Evolutionary conservation across 2,329 filamentous ascomycete species (phyloP).

Genomic region (Fusarium pseudocircinatum): DNA sequence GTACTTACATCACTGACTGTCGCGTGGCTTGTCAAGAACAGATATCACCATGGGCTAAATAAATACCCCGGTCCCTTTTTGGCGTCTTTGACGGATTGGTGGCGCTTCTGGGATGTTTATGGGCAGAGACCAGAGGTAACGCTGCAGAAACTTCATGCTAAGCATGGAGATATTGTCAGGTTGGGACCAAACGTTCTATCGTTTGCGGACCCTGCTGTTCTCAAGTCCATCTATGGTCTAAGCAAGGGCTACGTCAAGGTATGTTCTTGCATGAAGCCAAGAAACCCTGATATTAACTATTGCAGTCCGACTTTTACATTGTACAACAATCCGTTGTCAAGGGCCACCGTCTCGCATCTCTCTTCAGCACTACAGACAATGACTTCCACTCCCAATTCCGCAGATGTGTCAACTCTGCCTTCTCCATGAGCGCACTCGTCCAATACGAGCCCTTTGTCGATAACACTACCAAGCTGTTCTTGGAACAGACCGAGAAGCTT

Average conservation of each 20-base stretch:
- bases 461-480: constrained; percentile 76
- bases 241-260: constrained; percentile 86
- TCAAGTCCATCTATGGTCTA: constrained; percentile 81
- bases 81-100: constrained; percentile 73
- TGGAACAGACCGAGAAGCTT: constrained; percentile 67
- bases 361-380: constrained; percentile 82
- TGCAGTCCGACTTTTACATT: constrained; percentile 78
- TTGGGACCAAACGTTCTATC: constrained; percentile 79
- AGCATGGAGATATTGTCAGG: constrained; percentile 78
- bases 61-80: constrained; percentile 78
- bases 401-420: constrained; percentile 78
- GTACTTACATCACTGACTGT: constrained; percentile 4
- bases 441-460: constrained; percentile 85
- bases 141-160: constrained; percentile 72
- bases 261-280: not conserved
- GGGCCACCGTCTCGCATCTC: constrained; percentile 73
- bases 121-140: constrained; percentile 71
- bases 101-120: constrained; percentile 77
- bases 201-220: constrained; percentile 76
- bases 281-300: too few relatives aligned
- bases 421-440: constrained; percentile 79
- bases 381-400: constrained; percentile 79
- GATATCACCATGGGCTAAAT: constrained; percentile 66
- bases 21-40: constrained; percentile 34
- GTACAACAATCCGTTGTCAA: constrained; percentile 79